These are phyloP conservation scores for Leccinum incarnatum DNA, from an alignment of 768 basidiomycete genomes.

Conservation along the genomic window DNA sequence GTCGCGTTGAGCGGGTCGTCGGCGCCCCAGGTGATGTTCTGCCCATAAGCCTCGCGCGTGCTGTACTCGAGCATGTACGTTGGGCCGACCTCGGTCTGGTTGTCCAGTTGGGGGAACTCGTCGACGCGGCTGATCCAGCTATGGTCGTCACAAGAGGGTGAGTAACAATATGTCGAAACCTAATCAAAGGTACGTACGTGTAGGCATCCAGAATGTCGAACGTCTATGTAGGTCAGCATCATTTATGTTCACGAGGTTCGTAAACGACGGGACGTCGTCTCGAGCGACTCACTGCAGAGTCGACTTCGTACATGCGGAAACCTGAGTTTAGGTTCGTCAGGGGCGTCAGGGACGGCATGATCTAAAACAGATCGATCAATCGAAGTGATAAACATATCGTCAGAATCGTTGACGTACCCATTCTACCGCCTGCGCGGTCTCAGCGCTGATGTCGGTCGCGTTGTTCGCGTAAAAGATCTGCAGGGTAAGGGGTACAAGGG, in stretches of 20 bases:
- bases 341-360: slow-evolving; percentile 61
- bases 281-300: slow-evolving; percentile 31
- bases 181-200: slow-evolving; percentile 46
- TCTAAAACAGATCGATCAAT: neutral
- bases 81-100: slow-evolving; percentile 54
- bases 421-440: slow-evolving; percentile 49
- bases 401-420: slow-evolving; percentile 36
- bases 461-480: slow-evolving; percentile 74
- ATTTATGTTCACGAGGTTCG: neutral
- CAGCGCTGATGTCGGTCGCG: slow-evolving; percentile 52
- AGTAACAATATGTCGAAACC: neutral
- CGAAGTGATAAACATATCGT: neutral
- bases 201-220: slow-evolving; percentile 74
- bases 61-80: slow-evolving; percentile 61
- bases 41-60: slow-evolving; percentile 64
- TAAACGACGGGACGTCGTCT: neutral
- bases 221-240: slow-evolving; percentile 42
- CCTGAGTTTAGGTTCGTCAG: slow-evolving; percentile 70
- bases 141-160: neutral
- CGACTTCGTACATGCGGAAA: slow-evolving; percentile 48
- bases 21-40: slow-evolving; percentile 49
- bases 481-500: neutral
- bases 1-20: slow-evolving; percentile 72
- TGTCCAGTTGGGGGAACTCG: slow-evolving; percentile 53
- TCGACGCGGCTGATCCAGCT: slow-evolving; percentile 68